phyloP scores from a whole-genome alignment of 306 rosid genomes.

The Pyrus communis region DNA sequence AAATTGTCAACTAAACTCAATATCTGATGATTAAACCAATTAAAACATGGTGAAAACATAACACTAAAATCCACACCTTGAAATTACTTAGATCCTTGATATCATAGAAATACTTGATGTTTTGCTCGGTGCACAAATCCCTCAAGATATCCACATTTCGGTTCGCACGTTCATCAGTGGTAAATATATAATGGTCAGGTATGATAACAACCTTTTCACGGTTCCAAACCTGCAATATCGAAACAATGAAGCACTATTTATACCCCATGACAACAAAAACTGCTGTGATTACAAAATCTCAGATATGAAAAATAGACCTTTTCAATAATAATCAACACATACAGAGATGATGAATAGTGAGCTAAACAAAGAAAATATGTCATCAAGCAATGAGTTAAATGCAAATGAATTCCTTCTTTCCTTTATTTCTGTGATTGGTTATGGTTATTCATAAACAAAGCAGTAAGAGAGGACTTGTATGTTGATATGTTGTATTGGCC shows the following conservation, averaged over 20 bases:
- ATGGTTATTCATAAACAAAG: neutral
- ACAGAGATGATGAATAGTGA: neutral
- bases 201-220: conserved; percentile 84
- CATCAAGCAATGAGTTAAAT: neutral
- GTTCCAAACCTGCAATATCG: conserved; percentile 76
- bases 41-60: neutral
- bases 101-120: conserved; percentile 92
- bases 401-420: neutral
- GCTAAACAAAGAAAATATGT: neutral
- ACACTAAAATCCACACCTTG: conserved; percentile 42
- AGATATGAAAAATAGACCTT: neutral
- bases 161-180: conserved; percentile 86
- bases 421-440: neutral
- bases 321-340: neutral
- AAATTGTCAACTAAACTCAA: conserved; percentile 12
- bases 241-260: neutral
- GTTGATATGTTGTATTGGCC: neutral
- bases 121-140: conserved; percentile 80
- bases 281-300: neutral
- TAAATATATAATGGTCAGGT: conserved; percentile 93
- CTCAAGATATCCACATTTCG: conserved; percentile 92
- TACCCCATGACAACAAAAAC: neutral
- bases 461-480: neutral
- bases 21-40: neutral
- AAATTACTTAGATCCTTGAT: conserved; percentile 84